Conservation (phyloP, 2,329 filamentous ascomycete genomes). For the Exophiala bonariae region DNA sequence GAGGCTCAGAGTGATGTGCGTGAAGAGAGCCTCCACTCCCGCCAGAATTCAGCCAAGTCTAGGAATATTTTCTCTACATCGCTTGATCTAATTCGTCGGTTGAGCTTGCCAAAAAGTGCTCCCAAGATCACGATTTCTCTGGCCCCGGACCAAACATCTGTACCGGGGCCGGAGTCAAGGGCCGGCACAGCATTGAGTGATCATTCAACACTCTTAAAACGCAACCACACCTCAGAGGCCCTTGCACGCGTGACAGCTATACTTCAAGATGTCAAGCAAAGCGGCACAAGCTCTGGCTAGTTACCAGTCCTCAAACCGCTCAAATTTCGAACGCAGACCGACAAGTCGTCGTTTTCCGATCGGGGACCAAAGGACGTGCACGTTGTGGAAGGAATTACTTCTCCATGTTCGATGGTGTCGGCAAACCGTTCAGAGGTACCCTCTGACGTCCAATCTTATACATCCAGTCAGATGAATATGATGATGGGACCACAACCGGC, state of each 20-base stretch:
- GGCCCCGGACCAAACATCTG: not conserved
- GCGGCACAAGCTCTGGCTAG: not conserved
- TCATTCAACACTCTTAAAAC: conserved; percentile 19
- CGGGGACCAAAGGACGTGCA: conserved; percentile 1
- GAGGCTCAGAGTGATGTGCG: not conserved
- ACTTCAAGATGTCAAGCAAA: conserved; percentile 18
- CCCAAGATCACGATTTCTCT: not conserved
- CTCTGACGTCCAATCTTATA: conserved; percentile 17
- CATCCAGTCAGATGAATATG: conserved; percentile 23
- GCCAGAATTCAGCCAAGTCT: conserved; percentile 17
- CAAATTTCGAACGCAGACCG: conserved; percentile 15
- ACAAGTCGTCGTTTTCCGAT: not conserved
- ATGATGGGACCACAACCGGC: conserved; percentile 22
- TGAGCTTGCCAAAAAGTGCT: conserved; percentile 7
- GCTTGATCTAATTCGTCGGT: conserved; percentile 10
- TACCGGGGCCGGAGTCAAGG: not conserved
- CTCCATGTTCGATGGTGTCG: not conserved
- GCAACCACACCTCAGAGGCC: conserved; percentile 20
- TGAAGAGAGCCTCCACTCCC: conserved; percentile 2
- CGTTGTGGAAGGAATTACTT: conserved; percentile 10
- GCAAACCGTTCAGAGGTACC: conserved; percentile 6
- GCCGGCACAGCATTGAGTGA: conserved; percentile 9
- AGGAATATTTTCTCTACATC: conserved; percentile 19
- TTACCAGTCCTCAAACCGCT: conserved; percentile 10
- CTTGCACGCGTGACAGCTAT: conserved; percentile 20